These are phyloP conservation scores for Farysia itapuensis DNA, from an alignment of 1,284 basidiomycete genomes.

Conservation along the genomic window DNA sequence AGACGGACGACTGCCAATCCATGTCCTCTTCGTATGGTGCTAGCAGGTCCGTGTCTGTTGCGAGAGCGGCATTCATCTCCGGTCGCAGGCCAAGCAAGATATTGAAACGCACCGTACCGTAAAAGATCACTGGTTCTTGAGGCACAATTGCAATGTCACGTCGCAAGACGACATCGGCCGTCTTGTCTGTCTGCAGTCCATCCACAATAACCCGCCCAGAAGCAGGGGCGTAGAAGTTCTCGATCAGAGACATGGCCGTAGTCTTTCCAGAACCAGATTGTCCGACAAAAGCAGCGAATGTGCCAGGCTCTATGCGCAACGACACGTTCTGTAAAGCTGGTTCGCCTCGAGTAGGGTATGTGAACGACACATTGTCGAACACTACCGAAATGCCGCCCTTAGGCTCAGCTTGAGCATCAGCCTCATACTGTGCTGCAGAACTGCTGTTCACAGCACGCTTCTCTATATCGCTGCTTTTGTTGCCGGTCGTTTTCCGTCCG, in stretches of 20 bases:
- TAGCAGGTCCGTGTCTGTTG: conserved; percentile 30
- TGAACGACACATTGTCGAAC: conserved; percentile 31
- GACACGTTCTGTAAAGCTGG: conserved; percentile 42
- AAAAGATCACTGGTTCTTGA: conserved; percentile 60
- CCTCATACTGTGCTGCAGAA: too few species aligned
- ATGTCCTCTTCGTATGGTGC: conserved; percentile 13
- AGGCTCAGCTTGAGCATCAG: conserved; percentile 66
- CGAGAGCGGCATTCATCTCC: conserved; percentile 45
- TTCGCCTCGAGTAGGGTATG: conserved; percentile 24
- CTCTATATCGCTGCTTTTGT: conserved; percentile 75
- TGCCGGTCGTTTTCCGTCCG: neutral
- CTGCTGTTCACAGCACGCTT: too few species aligned
- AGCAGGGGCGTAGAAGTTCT: conserved; percentile 67
- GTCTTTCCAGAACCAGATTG: conserved; percentile 54
- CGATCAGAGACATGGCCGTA: conserved; percentile 59
- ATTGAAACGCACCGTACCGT: conserved; percentile 63
- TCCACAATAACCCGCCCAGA: conserved; percentile 73
- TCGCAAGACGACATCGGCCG: conserved; percentile 64
- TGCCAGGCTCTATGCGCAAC: conserved; percentile 38
- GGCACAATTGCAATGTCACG: conserved; percentile 43
- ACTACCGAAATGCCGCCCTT: conserved; percentile 3
- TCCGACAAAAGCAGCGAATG: conserved; percentile 64
- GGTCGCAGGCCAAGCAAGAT: conserved; percentile 24
- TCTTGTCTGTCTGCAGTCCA: conserved; percentile 85
- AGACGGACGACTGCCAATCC: conserved; percentile 8